A percentile compares a stretch with the other conserved stretches of the same genome.
Evolutionary conservation across 176 grass and related monocot genomes (phyloP).

Genomic region (Ananas comosus): DNA sequence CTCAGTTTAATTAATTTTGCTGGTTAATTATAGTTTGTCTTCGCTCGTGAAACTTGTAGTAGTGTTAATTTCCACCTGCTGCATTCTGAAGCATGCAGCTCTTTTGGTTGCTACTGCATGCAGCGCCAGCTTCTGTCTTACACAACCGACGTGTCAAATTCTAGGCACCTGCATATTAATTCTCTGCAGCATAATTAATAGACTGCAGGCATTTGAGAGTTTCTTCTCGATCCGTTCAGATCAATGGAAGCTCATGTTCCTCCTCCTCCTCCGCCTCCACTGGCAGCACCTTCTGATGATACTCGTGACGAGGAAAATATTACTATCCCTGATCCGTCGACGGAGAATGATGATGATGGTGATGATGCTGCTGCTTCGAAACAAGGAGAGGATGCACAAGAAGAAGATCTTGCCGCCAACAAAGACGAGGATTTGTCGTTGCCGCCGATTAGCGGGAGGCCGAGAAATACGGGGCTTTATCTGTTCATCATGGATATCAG

Average conservation of each 20-base stretch:
- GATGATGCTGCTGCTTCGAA: not conserved
- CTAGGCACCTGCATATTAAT: too few species aligned
- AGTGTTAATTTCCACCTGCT: too few species aligned
- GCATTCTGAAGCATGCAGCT: too few species aligned
- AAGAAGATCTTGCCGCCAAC: not conserved
- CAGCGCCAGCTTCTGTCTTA: too few species aligned
- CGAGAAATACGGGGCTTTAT: constrained; percentile 13
- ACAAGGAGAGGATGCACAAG: not conserved
- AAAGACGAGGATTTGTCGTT: not conserved
- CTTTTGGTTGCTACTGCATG: too few species aligned
- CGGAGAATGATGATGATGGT: not conserved
- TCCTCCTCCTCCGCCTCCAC: not conserved
- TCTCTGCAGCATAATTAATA: too few species aligned
- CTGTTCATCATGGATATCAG: constrained; percentile 23
- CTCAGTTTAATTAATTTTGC: too few species aligned
- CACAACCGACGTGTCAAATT: too few species aligned
- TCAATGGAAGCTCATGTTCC: not conserved
- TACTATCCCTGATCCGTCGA: not conserved
- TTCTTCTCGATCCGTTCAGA: not conserved
- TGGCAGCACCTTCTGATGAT: not conserved
- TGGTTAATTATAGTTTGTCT: too few species aligned
- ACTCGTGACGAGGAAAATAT: not conserved
- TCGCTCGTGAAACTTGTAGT: too few species aligned
- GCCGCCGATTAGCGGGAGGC: not conserved
- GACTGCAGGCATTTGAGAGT: too few species aligned